A percentile compares a stretch with the other conserved stretches of the same genome.
phyloP scores from a whole-genome alignment of 805 yeast genomes.

The Spathaspora hagerdaliae region DNA sequence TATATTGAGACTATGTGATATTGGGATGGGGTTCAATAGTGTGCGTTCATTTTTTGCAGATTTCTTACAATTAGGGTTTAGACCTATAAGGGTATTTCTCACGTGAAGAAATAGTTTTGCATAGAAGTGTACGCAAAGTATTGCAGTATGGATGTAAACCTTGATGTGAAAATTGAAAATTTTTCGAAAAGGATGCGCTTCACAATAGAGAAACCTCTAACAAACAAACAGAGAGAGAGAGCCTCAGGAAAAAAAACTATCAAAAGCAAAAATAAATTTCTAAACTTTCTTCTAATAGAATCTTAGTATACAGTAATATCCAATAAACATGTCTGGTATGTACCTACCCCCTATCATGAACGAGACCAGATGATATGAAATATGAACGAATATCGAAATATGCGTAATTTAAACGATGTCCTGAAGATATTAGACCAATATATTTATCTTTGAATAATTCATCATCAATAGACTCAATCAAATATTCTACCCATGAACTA shows the following conservation, averaged over 20 bases:
- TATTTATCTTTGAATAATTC: no score
- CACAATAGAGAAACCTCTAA: not conserved
- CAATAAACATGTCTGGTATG: constrained; percentile 32
- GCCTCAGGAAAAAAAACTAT: constrained; percentile 8
- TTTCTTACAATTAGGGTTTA: not conserved
- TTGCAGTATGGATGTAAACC: not conserved
- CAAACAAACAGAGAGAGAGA: not conserved
- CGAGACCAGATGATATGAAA: not conserved
- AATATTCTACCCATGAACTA: no score
- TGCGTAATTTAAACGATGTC: no score
- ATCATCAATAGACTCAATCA: no score
- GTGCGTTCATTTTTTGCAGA: not conserved
- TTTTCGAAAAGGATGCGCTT: not conserved
- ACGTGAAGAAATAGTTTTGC: not conserved
- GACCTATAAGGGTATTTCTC: not conserved
- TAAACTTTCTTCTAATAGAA: constrained; percentile 1
- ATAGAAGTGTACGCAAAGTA: not conserved
- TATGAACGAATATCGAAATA: not conserved
- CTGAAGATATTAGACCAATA: no score
- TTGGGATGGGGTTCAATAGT: no score
- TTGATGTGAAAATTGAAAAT: not conserved
- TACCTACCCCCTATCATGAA: constrained; percentile 1
- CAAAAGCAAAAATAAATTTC: constrained; percentile 3
- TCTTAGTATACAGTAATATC: constrained; percentile 9
- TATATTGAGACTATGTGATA: no score